Percentiles rank a stretch among this genome's conserved stretches.
These are phyloP conservation scores for Colletotrichum australisinense DNA, from an alignment of 2,329 filamentous ascomycete genomes.

Conservation along the genomic window DNA sequence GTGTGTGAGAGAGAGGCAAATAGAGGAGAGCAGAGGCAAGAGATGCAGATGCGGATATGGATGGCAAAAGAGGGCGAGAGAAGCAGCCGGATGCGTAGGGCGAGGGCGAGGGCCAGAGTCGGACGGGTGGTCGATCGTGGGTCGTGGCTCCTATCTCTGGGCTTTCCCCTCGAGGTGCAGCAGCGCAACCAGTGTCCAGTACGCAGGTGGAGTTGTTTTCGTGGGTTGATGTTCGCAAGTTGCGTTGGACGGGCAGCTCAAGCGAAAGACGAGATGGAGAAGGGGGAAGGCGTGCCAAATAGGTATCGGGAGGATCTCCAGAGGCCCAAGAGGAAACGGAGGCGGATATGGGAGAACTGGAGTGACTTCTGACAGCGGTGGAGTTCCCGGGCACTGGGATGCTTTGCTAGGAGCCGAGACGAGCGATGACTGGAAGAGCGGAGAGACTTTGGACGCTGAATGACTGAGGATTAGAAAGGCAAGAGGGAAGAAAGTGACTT, in stretches of 20 bases:
- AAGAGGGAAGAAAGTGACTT: background rate
- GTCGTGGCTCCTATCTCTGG: slow-evolving; percentile 16
- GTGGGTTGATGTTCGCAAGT: slow-evolving; percentile 15
- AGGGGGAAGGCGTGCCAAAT: slow-evolving; percentile 1
- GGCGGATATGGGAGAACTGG: background rate
- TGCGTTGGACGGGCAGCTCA: slow-evolving; percentile 10
- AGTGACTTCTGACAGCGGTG: background rate
- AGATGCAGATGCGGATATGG: background rate
- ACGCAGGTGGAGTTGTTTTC: slow-evolving; percentile 9
- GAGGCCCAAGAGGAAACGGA: background rate
- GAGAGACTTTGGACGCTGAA: background rate
- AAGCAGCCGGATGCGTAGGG: slow-evolving; percentile 1
- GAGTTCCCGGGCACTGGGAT: background rate
- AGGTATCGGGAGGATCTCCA: background rate
- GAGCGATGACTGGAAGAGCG: background rate
- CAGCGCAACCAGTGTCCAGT: slow-evolving; percentile 2
- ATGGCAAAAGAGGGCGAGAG: slow-evolving; percentile 13
- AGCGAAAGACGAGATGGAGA: background rate
- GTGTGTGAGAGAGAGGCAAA: slow-evolving; percentile 1
- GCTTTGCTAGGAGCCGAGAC: background rate
- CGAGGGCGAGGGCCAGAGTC: background rate
- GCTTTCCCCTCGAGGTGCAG: background rate
- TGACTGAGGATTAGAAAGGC: background rate
- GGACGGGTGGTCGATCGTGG: slow-evolving; percentile 4
- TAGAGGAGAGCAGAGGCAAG: background rate